Evolutionary conservation across 139 green algal species (phyloP).

Genomic region (Chlorella ohadii): DNA sequence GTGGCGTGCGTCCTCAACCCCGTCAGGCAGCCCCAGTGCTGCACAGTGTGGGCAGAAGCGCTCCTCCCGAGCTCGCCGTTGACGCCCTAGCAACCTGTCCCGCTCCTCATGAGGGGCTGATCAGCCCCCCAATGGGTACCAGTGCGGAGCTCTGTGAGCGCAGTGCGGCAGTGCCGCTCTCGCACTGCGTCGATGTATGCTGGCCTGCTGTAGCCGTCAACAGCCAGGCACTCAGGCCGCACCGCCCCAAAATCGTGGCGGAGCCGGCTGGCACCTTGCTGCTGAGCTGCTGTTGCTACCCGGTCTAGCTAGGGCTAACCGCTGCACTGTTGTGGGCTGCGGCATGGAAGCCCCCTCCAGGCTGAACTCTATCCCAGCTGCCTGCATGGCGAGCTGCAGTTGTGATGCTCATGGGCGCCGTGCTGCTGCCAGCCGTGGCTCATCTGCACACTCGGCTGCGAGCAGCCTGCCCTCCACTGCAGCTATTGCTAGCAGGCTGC

Average conservation of each 20-base stretch:
- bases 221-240: neutral
- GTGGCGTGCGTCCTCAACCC: too few species aligned
- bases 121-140: neutral
- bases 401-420: too few species aligned
- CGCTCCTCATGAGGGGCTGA: too few species aligned
- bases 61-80: too few species aligned
- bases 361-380: neutral
- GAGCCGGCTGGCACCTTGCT: neutral
- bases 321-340: neutral
- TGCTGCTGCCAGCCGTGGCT: too few species aligned
- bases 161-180: neutral
- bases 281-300: neutral
- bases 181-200: neutral
- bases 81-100: too few species aligned
- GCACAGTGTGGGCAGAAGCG: too few species aligned
- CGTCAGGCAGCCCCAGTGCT: too few species aligned
- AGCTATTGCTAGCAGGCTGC: too few species aligned
- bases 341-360: too few species aligned
- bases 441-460: too few species aligned
- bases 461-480: too few species aligned
- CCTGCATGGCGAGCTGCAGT: neutral
- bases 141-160: neutral
- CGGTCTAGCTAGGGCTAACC: neutral
- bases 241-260: neutral
- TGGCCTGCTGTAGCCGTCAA: neutral